These are phyloP conservation scores for Candida loeiensis DNA, from an alignment of 805 yeast species.

Conservation along the genomic window DNA sequence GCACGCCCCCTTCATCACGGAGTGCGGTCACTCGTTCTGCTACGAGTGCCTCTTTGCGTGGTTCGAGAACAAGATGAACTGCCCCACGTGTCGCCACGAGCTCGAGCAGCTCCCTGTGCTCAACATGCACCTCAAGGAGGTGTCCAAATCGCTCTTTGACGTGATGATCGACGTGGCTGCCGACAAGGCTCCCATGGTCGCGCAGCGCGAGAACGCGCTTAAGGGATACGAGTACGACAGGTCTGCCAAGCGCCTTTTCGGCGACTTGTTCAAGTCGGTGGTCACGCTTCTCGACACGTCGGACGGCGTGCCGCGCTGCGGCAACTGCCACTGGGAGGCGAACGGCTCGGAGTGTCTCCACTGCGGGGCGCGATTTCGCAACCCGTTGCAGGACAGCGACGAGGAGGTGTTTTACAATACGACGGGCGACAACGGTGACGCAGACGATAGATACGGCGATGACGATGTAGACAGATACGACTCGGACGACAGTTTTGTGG, in stretches of 20 bases:
- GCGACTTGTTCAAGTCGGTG: slow-evolving; percentile 48
- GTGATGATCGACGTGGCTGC: slow-evolving; percentile 34
- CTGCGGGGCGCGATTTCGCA: slow-evolving; percentile 55
- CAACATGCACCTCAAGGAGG: slow-evolving; percentile 50
- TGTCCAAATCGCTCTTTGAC: slow-evolving; percentile 40
- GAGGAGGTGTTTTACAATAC: slow-evolving; percentile 21
- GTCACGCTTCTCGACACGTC: slow-evolving; percentile 54
- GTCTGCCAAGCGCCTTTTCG: slow-evolving; percentile 40
- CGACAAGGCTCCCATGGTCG: slow-evolving; percentile 20
- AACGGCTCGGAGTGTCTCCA: slow-evolving; percentile 64
- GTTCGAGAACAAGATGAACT: slow-evolving; percentile 55
- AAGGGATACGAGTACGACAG: slow-evolving; percentile 40
- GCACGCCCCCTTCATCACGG: slow-evolving; percentile 58
- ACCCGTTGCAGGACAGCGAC: slow-evolving; percentile 35
- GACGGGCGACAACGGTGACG: slow-evolving; percentile 1
- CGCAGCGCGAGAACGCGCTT: slow-evolving; percentile 24
- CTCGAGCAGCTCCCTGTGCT: slow-evolving; percentile 49
- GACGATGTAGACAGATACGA: slow-evolving; percentile 26
- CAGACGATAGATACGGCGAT: slow-evolving; percentile 24
- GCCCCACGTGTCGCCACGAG: slow-evolving; percentile 63
- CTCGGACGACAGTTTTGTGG: slow-evolving; percentile 33
- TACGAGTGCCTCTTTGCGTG: slow-evolving; percentile 61
- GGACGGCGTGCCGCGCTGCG: slow-evolving; percentile 74
- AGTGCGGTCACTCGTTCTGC: slow-evolving; percentile 76
- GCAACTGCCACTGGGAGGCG: slow-evolving; percentile 78